Conservation (phyloP, 1,284 basidiomycete species). For the Pyrrhoderma noxium region DNA sequence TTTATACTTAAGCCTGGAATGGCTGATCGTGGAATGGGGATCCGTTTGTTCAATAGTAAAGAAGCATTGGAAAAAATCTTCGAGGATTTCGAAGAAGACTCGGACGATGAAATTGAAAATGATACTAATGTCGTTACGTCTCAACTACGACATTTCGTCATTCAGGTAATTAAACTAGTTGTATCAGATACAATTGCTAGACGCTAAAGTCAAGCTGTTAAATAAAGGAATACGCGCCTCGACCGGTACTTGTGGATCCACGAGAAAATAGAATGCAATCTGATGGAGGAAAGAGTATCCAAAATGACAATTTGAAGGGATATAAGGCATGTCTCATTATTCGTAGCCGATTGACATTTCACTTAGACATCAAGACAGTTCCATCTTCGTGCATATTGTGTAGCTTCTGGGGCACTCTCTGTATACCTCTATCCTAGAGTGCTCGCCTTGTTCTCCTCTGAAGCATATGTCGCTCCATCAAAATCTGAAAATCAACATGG, state of each 20-base stretch:
- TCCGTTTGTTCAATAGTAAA: conserved; percentile 82
- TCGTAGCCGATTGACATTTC: background rate
- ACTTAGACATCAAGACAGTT: conserved; percentile 49
- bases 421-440: conserved; percentile 79
- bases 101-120: conserved; percentile 31
- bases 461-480: conserved; percentile 48
- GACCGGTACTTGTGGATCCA: conserved; percentile 76
- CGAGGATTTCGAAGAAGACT: conserved; percentile 70
- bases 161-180: conserved; percentile 60
- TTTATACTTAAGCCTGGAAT: conserved; percentile 97
- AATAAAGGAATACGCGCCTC: conserved; percentile 71
- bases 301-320: conserved; percentile 38
- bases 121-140: conserved; percentile 69
- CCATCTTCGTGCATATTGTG: conserved; percentile 90
- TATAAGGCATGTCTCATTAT: conserved; percentile 51
- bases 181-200: background rate
- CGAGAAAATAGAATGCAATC: conserved; percentile 30
- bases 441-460: conserved; percentile 79
- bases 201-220: conserved; percentile 7
- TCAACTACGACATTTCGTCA: conserved; percentile 92
- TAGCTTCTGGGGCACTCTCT: conserved; percentile 74
- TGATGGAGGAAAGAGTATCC: conserved; percentile 20
- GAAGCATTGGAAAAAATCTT: conserved; percentile 74
- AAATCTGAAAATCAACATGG: conserved; percentile 24
- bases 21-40: conserved; percentile 94